These are phyloP conservation scores for Stephanodiscus triporus DNA, from an alignment of 108 stramenopile genomes.

Conservation along the genomic window DNA sequence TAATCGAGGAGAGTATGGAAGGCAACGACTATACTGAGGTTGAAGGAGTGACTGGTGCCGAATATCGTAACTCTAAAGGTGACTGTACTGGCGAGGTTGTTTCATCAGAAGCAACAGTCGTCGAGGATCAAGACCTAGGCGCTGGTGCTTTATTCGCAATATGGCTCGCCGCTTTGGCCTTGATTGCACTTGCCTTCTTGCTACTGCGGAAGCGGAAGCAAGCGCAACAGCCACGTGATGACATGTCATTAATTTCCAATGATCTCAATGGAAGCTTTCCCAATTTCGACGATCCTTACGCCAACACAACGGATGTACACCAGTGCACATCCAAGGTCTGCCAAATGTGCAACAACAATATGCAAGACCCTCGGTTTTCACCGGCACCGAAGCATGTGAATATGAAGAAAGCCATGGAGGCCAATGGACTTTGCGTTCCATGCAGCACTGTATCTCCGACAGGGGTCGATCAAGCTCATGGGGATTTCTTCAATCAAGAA, in stretches of 20 bases:
- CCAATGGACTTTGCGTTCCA: not conserved
- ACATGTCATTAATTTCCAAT: constrained; percentile 29
- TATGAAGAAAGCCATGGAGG: constrained; percentile 5
- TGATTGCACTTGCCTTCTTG: constrained; percentile 17
- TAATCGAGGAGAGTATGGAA: constrained; percentile 31
- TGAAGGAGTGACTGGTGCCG: constrained; percentile 29
- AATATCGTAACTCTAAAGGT: constrained; percentile 13
- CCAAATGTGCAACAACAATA: constrained; percentile 23
- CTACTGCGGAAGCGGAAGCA: constrained; percentile 24
- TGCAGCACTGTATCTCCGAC: constrained; percentile 8
- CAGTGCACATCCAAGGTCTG: constrained; percentile 40
- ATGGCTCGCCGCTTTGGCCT: constrained; percentile 14
- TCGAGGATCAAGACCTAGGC: constrained; percentile 19
- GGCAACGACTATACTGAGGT: constrained; percentile 29
- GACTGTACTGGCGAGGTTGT: constrained; percentile 12
- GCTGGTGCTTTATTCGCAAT: constrained; percentile 21
- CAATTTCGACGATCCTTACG: constrained; percentile 26
- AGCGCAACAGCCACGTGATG: not conserved
- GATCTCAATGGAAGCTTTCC: constrained; percentile 17
- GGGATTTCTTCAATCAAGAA: constrained; percentile 12
- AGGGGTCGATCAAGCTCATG: constrained; percentile 21
- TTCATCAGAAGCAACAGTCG: not conserved
- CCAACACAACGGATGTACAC: constrained; percentile 48
- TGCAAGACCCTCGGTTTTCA: constrained; percentile 25
- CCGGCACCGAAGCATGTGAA: constrained; percentile 38